phyloP scores from a whole-genome alignment of 2,329 filamentous ascomycete species.

The Alternaria solani region DNA sequence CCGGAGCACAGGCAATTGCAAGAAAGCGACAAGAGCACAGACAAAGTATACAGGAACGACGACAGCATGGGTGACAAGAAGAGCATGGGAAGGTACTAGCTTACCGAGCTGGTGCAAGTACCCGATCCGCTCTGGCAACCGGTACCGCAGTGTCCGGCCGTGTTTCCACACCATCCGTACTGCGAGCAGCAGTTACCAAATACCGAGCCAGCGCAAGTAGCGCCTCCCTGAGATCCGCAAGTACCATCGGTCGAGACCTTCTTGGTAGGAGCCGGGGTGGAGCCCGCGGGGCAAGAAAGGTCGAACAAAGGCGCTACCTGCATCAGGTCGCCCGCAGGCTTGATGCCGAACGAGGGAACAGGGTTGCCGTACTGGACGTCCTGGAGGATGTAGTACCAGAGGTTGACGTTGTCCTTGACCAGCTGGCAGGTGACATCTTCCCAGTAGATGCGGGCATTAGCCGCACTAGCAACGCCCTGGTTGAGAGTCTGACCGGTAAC shows the following conservation, averaged over 20 bases:
- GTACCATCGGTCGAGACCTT: constrained; percentile 18
- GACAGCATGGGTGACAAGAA: constrained; percentile 21
- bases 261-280: background rate
- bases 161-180: constrained; percentile 24
- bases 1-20: constrained; percentile 25
- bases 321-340: constrained; percentile 57
- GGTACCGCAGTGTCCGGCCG: constrained; percentile 16
- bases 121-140: constrained; percentile 4
- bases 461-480: constrained; percentile 66
- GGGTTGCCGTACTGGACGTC: constrained; percentile 68
- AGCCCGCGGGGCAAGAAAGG: constrained; percentile 44
- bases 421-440: constrained; percentile 75
- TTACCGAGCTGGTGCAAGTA: constrained; percentile 27
- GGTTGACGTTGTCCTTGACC: constrained; percentile 64
- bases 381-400: constrained; percentile 79
- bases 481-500: constrained; percentile 71
- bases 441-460: constrained; percentile 84
- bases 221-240: constrained; percentile 12
- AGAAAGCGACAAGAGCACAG: constrained; percentile 7
- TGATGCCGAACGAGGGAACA: constrained; percentile 74
- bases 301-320: constrained; percentile 45
- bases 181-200: constrained; percentile 24
- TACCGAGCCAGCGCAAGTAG: constrained; percentile 17
- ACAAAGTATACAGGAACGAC: constrained; percentile 30
- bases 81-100: constrained; percentile 29